Evolutionary conservation across 345 rosid species (phyloP).

Genomic region (Eutrema heterophyllum): DNA sequence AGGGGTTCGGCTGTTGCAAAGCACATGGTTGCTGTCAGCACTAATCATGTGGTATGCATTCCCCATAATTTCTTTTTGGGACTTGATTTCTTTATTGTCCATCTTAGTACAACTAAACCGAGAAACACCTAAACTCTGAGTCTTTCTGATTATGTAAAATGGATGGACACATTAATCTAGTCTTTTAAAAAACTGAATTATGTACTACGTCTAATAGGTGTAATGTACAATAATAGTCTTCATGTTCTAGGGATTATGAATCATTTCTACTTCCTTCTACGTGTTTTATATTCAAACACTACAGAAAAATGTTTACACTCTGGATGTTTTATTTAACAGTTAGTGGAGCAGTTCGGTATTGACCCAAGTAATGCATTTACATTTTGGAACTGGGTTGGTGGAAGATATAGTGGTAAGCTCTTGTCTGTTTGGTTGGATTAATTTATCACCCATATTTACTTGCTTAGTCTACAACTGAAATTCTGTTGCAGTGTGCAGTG

Average conservation of each 20-base stretch:
- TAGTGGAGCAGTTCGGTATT: conserved; percentile 94
- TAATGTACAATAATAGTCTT: neutral
- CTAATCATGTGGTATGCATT: conserved; percentile 66
- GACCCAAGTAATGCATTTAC: conserved; percentile 97
- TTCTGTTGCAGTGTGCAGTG: conserved; percentile 85
- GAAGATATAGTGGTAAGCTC: conserved; percentile 82
- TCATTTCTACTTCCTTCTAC: neutral
- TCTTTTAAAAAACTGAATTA: neutral
- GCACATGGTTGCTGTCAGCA: conserved; percentile 99
- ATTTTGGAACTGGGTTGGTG: conserved; percentile 99
- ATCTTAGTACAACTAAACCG: neutral
- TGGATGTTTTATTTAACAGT: conserved; percentile 41
- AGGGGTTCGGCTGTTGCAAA: conserved; percentile 94
- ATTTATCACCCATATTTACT: neutral
- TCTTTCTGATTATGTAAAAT: neutral
- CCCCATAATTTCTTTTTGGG: neutral
- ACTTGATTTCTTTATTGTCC: neutral
- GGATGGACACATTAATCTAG: neutral
- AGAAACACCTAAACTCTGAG: neutral
- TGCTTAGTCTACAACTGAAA: conserved; percentile 19
- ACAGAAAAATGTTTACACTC: neutral
- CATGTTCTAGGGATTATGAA: neutral
- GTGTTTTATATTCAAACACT: neutral
- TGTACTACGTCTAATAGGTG: neutral
- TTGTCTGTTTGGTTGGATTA: neutral